Evolutionary conservation across 306 rosid genomes (phyloP), one percentile per base, ranked within the genome.

Genomic region (Trifolium subterraneum): DNA sequence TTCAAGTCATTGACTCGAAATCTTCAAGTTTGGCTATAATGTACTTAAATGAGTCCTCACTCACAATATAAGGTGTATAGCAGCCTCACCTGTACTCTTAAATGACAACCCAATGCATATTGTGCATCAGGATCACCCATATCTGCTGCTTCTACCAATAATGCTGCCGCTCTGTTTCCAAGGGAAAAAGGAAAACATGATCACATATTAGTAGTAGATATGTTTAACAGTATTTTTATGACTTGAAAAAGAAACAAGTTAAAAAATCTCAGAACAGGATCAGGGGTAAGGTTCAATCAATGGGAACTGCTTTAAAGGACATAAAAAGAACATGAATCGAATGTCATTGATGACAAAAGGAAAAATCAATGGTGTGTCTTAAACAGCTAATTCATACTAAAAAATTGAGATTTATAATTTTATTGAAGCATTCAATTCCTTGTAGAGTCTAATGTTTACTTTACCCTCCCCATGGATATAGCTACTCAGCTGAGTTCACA

Each of bases 81-180:
- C 19, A 36, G 7, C 78, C 85, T 74, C 79, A 91, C 97, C 90
- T 94, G 93, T 47, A 87, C 81, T 87, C 98, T 88, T 77, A 94
- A 79, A 45, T 78, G 88, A 84, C 97, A 90, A 67, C 97, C 96
- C 68, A 94, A 61, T 66, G 91, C 97, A 69, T 89, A 91, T 55
- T 91, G 97, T 75, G 98, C 97, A 42, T 94, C 95, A 35, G 89
- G 36, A 86, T 91, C 86, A 47, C 92, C 97, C 96, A 94, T 94
- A 44, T 94, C 88, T 20, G 98, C 98, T 35, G 98, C 97, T 84
- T 94, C 98, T 44, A 94, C 88, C 76, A 94, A 75, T 64, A 91
- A 75, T 13, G 98, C 96, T 51, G 95, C 96, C 41, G 95, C 98
- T 68, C 98, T 93, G 83, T 67, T 72, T 61, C 38, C 71, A 66